Evolutionary conservation across 495 filamentous ascomycete species (phyloP), one percentile per base, ranked within the genome.

Genomic region (Penicillium alfredii): DNA sequence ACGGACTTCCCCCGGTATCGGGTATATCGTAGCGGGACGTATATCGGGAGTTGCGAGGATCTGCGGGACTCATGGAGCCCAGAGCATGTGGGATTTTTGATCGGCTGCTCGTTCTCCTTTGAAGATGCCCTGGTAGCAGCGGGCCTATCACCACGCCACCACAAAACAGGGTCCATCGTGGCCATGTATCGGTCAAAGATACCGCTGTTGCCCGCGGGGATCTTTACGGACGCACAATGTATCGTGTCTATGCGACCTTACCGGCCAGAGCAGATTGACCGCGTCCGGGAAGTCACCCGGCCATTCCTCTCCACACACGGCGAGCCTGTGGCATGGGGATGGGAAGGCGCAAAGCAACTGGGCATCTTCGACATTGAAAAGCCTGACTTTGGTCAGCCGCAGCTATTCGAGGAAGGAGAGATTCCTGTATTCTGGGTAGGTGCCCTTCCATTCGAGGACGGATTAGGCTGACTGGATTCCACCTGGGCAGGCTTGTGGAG

Each of bases 291-390:
- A 1, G 56, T 78, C 12, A 74, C 72, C 4, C 46, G 68, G 11
- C 39, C 45, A 20, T 78, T 61, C 56, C 35, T 49, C 8, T 48
- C 60, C 3, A 73, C 70, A 11, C 74, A 77, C 40, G 74, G 73
- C n/a, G 74, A 78, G 53, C 73, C 76, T 1, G 57, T 80, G 15
- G 73, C 68, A 7, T 78, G 72, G 73, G 74, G 74, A 1, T 80
- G 72, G 74, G 69, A 74, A 3, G 71, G 62, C 1, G 49, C 66
- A 8, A 44, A 51, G 39, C 33, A 42, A 23, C 34, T 79, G 23
- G 69, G 73, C 0, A 69, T 80, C 28, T 22, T 39, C 16, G 62
- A 73, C 51, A 56, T 76, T 16, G 30, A 40, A 18, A 24, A n/a
- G 8, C 70, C 69, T 9, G 66, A 72, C 31, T 75, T 62, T 59